A percentile compares a stretch with the other conserved stretches of the same genome.
These are phyloP conservation scores for Plasmodium inui DNA, from an alignment of 169 alveolate genomes.

Conservation along the genomic window DNA sequence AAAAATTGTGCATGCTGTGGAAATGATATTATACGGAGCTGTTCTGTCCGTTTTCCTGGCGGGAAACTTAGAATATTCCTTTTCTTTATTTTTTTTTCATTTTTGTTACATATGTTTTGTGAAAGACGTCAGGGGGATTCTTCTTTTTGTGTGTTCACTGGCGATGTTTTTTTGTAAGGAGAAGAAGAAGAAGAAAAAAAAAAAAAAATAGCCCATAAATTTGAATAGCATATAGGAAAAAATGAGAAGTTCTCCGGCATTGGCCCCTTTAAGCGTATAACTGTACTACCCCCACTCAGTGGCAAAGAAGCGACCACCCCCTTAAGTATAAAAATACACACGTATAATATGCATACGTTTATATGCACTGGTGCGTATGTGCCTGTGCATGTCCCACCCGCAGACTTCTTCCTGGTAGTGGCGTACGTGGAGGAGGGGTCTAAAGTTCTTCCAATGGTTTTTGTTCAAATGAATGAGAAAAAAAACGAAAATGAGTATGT, in stretches of 20 bases:
- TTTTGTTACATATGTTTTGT: conserved; percentile 39
- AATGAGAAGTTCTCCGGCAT: not conserved
- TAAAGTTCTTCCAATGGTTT: conserved; percentile 39
- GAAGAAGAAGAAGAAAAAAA: not conserved
- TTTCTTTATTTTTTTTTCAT: conserved; percentile 32
- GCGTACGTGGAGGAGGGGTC: conserved; percentile 74
- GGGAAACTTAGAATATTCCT: conserved; percentile 39
- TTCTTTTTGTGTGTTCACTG: conserved; percentile 29
- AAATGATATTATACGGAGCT: conserved; percentile 72
- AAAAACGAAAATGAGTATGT: conserved; percentile 12
- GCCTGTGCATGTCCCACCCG: not conserved
- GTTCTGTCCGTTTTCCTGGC: conserved; percentile 29
- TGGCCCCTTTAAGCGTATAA: not conserved
- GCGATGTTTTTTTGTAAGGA: conserved; percentile 50
- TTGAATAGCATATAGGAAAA: not conserved
- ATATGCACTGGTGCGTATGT: not conserved
- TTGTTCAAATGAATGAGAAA: conserved; percentile 8
- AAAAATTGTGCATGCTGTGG: conserved; percentile 30
- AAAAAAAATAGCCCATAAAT: not conserved
- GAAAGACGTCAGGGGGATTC: conserved; percentile 20
- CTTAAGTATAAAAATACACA: too few species aligned
- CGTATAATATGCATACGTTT: not conserved
- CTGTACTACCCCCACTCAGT: not conserved
- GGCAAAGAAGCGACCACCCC: not conserved
- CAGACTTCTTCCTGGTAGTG: conserved; percentile 65